Percentiles rank a stretch among this genome's conserved stretches.
phyloP scores from a whole-genome alignment of 2,329 filamentous ascomycete species.

The Coleophoma crateriformis region DNA sequence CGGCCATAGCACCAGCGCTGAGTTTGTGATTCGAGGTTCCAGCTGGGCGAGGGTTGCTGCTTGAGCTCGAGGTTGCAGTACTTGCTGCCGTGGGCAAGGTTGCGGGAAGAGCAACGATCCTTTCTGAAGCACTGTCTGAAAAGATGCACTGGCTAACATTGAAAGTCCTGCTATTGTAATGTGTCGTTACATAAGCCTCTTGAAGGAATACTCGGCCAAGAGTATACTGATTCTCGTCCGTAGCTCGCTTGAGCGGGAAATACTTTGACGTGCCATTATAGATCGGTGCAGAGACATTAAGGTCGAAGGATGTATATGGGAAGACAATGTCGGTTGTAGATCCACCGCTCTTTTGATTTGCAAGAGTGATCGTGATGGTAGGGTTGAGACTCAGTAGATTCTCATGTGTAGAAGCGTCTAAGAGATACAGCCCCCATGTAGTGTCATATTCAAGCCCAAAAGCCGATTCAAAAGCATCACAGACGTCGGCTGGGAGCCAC shows the following conservation, averaged over 20 bases:
- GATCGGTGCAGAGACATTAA: constrained; percentile 12
- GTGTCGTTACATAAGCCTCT: constrained; percentile 21
- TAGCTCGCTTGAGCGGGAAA: constrained; percentile 18
- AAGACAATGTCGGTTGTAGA: constrained; percentile 16
- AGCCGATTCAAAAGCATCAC: constrained; percentile 24
- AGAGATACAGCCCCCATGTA: constrained; percentile 22
- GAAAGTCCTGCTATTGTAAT: constrained; percentile 23
- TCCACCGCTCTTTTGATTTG: constrained; percentile 12
- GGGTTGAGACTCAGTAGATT: constrained; percentile 20
- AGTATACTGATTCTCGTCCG: constrained; percentile 15
- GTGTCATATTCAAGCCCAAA: constrained; percentile 26
- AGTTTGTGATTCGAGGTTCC: constrained; percentile 2
- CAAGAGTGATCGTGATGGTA: constrained; percentile 23
- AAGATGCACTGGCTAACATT: constrained; percentile 20
- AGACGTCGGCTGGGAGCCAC: constrained; percentile 26
- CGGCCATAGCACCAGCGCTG: constrained; percentile 12
- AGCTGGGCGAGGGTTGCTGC: neutral
- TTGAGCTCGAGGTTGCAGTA: neutral
- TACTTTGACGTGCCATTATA: constrained; percentile 15
- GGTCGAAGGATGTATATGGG: constrained; percentile 22
- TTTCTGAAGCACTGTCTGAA: constrained; percentile 3
- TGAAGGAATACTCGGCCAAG: constrained; percentile 24
- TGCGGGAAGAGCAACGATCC: constrained; percentile 12
- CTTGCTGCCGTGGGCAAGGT: constrained; percentile 4
- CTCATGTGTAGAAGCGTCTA: constrained; percentile 21